Conservation (phyloP, 495 filamentous ascomycete genomes). For the Neurospora sp. region DNA sequence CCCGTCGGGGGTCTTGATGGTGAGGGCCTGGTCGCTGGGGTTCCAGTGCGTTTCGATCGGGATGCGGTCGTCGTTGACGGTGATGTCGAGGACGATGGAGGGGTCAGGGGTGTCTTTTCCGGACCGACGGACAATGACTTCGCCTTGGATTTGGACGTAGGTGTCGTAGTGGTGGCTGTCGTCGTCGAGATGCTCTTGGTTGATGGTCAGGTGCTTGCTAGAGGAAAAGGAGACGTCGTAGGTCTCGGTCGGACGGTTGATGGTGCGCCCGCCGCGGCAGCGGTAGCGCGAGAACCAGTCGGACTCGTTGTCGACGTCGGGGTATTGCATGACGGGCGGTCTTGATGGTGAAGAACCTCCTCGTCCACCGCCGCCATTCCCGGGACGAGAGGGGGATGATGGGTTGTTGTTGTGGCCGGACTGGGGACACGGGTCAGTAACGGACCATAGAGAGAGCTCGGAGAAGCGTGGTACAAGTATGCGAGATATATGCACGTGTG, state of each 20-base stretch:
- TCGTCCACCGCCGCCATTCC: background rate
- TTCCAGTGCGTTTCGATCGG: slow-evolving; percentile 20
- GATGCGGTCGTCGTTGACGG: slow-evolving; percentile 28
- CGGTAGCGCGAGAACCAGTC: slow-evolving; percentile 2
- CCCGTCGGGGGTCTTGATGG: slow-evolving; percentile 22
- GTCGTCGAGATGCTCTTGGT: slow-evolving; percentile 9
- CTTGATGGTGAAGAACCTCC: background rate
- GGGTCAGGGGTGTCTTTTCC: slow-evolving; percentile 14
- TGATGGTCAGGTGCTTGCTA: slow-evolving; percentile 21
- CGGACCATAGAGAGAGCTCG: background rate
- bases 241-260: slow-evolving; percentile 20
- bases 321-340: slow-evolving; percentile 13
- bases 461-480: background rate
- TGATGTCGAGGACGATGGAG: slow-evolving; percentile 26
- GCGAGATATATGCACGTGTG: background rate
- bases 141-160: slow-evolving; percentile 26
- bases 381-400: background rate
- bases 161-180: slow-evolving; percentile 7
- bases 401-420: background rate
- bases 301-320: slow-evolving; percentile 12
- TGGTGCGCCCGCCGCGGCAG: slow-evolving; percentile 19
- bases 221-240: slow-evolving; percentile 21
- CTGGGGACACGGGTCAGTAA: background rate
- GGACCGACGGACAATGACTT: slow-evolving; percentile 27
- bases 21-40: slow-evolving; percentile 17